Evolutionary conservation across 306 rosid genomes (phyloP).

Genomic region (Luffa aegyptiaca): DNA sequence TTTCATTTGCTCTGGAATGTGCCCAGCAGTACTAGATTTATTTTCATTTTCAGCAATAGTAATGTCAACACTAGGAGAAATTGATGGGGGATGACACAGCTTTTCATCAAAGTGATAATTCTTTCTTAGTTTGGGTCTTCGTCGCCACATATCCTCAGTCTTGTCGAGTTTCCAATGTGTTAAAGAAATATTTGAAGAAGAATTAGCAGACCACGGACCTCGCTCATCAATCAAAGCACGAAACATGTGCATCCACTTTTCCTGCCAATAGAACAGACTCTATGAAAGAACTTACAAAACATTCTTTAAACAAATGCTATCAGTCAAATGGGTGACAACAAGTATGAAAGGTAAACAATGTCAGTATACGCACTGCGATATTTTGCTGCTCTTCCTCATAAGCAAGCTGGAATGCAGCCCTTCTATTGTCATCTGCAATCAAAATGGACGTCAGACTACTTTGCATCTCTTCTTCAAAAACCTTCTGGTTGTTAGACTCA

Average conservation of each 20-base stretch:
- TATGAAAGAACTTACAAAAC: conserved; percentile 9
- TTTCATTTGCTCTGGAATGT: conserved; percentile 95
- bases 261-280: conserved; percentile 44
- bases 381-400: conserved; percentile 90
- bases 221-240: conserved; percentile 96
- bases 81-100: conserved; percentile 58
- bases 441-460: conserved; percentile 55
- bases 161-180: conserved; percentile 94
- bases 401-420: conserved; percentile 74
- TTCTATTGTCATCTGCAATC: conserved; percentile 66
- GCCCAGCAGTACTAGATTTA: conserved; percentile 56
- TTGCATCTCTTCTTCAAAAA: conserved; percentile 73
- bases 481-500: conserved; percentile 51
- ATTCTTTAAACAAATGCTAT: neutral
- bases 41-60: conserved; percentile 41
- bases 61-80: conserved; percentile 28
- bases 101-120: conserved; percentile 93
- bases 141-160: conserved; percentile 84
- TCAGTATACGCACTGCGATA: conserved; percentile 54
- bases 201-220: conserved; percentile 96
- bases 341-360: conserved; percentile 8
- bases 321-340: neutral
- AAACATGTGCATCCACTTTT: conserved; percentile 91
- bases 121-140: conserved; percentile 74
- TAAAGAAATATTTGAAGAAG: conserved; percentile 55